A percentile compares a stretch with the other conserved stretches of the same genome.
phyloP scores from a whole-genome alignment of 2,329 filamentous ascomycete species.

The Periconia sp. region DNA sequence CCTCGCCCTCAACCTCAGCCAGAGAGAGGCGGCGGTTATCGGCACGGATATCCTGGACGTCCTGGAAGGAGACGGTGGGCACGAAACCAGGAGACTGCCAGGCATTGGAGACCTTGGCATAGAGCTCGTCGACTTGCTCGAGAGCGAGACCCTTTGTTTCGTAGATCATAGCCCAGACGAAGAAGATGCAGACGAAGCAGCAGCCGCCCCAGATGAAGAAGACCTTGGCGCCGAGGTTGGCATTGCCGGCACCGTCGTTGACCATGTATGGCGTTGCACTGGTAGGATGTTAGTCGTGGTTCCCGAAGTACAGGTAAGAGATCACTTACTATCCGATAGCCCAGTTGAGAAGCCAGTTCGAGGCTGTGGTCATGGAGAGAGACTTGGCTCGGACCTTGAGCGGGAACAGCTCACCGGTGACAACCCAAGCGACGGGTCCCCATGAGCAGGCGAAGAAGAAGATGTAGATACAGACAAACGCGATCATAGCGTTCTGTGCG shows the following conservation, averaged over 20 bases:
- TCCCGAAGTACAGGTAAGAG: neutral
- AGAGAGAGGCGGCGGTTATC: slow-evolving; percentile 39
- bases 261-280: slow-evolving; percentile 75
- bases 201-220: slow-evolving; percentile 63
- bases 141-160: slow-evolving; percentile 80
- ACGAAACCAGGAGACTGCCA: slow-evolving; percentile 74
- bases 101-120: slow-evolving; percentile 72
- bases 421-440: slow-evolving; percentile 76
- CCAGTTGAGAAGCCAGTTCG: slow-evolving; percentile 61
- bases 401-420: slow-evolving; percentile 51
- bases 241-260: slow-evolving; percentile 59
- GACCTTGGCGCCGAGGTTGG: slow-evolving; percentile 65
- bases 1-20: slow-evolving; percentile 38
- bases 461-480: slow-evolving; percentile 70
- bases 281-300: slow-evolving; percentile 3
- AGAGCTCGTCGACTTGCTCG: slow-evolving; percentile 81
- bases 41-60: slow-evolving; percentile 35
- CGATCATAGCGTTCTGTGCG: slow-evolving; percentile 48
- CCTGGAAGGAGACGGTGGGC: slow-evolving; percentile 54
- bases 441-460: slow-evolving; percentile 82
- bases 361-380: slow-evolving; percentile 59
- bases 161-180: slow-evolving; percentile 77
- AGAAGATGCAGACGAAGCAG: slow-evolving; percentile 63
- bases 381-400: slow-evolving; percentile 57
- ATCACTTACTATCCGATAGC: slow-evolving; percentile 52